Percentiles rank a stretch among this genome's conserved stretches.
Evolutionary conservation across 345 rosid genomes (phyloP).

Genomic region (Euphorbia pulcherrima): DNA sequence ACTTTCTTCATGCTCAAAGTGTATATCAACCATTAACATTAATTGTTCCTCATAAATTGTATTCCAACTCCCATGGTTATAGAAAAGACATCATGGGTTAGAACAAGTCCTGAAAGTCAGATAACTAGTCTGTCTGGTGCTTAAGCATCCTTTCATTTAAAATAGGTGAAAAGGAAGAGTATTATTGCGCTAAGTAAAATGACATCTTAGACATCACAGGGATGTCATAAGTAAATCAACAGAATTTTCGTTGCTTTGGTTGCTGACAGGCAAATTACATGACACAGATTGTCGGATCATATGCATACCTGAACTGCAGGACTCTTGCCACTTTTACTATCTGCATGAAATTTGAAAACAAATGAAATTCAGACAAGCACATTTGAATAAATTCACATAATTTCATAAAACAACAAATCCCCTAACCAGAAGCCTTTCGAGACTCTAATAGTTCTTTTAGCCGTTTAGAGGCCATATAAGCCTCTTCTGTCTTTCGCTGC

Average conservation of each 20-base stretch:
- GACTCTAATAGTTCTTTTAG: conserved; percentile 48
- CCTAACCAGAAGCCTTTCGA: conserved; percentile 43
- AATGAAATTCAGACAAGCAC: conserved; percentile 10
- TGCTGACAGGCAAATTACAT: background rate
- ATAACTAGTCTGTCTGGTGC: background rate
- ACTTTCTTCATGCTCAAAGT: too few relatives aligned
- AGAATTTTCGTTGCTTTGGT: background rate
- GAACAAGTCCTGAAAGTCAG: background rate
- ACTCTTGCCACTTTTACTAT: conserved; percentile 36
- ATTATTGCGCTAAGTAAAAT: background rate
- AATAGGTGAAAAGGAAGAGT: background rate
- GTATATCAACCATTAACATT: background rate
- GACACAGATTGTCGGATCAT: background rate
- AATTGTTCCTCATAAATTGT: background rate
- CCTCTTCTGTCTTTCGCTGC: conserved; percentile 73
- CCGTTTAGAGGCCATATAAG: conserved; percentile 51
- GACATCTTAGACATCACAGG: conserved; percentile 12
- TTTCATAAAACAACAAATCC: background rate
- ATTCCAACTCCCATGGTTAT: background rate
- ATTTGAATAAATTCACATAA: background rate
- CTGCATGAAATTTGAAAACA: conserved; percentile 36
- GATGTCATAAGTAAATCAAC: background rate
- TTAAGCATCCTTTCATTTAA: background rate
- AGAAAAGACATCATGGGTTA: background rate
- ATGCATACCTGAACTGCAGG: conserved; percentile 47